Evolutionary conservation across 2,329 filamentous ascomycete species (phyloP).

Genomic region (Plenodomus lindquistii): DNA sequence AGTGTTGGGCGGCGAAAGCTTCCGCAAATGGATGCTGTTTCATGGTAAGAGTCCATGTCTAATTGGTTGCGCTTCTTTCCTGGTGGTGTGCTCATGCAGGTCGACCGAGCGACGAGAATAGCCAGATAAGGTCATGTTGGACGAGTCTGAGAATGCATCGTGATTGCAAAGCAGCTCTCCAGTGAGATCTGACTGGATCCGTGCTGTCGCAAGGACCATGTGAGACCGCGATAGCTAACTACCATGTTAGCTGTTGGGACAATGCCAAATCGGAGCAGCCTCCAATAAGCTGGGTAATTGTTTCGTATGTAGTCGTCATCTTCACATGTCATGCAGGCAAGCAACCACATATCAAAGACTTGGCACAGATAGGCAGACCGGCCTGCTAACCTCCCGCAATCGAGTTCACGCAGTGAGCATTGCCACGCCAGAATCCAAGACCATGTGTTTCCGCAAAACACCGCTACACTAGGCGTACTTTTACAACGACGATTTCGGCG

Average conservation of each 20-base stretch:
- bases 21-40: not conserved
- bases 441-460: too few relatives aligned
- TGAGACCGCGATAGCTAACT: not conserved
- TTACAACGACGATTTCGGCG: too few relatives aligned
- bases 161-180: not conserved
- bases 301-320: not conserved
- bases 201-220: not conserved
- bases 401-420: too few relatives aligned
- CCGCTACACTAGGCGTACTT: too few relatives aligned
- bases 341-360: constrained; percentile 8
- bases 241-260: not conserved
- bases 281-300: not conserved
- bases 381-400: too few relatives aligned
- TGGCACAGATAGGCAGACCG: constrained; percentile 10
- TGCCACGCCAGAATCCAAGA: too few relatives aligned
- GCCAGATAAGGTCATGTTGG: constrained; percentile 1
- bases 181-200: not conserved
- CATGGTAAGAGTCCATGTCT: not conserved
- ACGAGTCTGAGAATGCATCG: not conserved
- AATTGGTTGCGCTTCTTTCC: not conserved
- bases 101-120: constrained; percentile 11
- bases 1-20: constrained; percentile 6
- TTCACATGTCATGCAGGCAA: not conserved
- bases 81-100: constrained; percentile 6
- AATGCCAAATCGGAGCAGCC: constrained; percentile 1